phyloP scores from a whole-genome alignment of 1,284 basidiomycete genomes.

The Chiua sp. region DNA sequence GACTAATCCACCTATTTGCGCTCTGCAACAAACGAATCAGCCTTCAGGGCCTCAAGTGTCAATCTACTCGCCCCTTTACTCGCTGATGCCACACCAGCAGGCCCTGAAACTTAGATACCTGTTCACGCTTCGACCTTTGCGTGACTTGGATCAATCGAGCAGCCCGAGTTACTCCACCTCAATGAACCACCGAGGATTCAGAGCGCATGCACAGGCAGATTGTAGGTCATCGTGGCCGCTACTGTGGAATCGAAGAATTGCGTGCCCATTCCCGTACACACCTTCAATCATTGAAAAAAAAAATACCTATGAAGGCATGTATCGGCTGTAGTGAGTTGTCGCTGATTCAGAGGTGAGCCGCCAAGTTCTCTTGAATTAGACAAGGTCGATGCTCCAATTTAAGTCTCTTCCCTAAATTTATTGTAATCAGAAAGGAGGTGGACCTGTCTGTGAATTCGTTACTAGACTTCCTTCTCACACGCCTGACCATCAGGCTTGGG shows the following conservation, averaged over 20 bases:
- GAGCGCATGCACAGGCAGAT: not conserved
- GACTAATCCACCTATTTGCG: no score
- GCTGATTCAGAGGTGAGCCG: no score
- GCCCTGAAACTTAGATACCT: not conserved
- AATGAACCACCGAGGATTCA: not conserved
- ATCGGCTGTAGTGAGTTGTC: no score
- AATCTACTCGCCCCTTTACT: no score
- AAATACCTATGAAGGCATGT: no score
- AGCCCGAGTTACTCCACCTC: no score
- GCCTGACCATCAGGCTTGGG: not conserved
- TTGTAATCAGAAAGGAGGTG: not conserved
- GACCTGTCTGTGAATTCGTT: no score
- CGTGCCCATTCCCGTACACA: no score
- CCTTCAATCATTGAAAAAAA: no score
- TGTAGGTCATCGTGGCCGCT: not conserved
- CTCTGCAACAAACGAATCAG: not conserved
- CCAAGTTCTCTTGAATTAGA: no score
- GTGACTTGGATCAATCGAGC: not conserved
- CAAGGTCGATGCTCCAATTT: not conserved
- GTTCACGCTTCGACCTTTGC: not conserved
- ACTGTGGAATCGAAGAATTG: not conserved
- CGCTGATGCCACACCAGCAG: conserved; percentile 10
- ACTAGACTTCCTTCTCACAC: not conserved
- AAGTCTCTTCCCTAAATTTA: not conserved
- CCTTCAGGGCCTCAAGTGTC: not conserved